A percentile compares a stretch with the other conserved stretches of the same genome.
These are phyloP conservation scores for Jatropha curcas DNA, from an alignment of 345 rosid genomes.

Conservation along the genomic window DNA sequence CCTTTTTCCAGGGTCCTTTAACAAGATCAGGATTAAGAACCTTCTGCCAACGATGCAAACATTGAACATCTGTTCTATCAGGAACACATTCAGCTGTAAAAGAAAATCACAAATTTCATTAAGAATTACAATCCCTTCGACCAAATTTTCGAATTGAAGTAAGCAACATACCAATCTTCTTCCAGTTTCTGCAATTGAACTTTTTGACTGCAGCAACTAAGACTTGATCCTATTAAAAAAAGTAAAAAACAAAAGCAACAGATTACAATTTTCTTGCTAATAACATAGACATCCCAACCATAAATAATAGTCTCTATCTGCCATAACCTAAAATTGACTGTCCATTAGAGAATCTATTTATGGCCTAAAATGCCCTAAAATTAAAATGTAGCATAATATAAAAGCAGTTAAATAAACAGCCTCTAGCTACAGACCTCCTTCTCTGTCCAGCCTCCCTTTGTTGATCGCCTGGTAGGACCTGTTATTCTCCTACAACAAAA, in stretches of 20 bases:
- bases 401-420: not conserved
- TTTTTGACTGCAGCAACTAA: constrained; percentile 31
- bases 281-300: not conserved
- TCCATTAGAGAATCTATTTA: not conserved
- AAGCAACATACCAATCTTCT: constrained; percentile 36
- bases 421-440: constrained; percentile 29
- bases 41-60: constrained; percentile 35
- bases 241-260: not conserved
- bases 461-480: constrained; percentile 35
- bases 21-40: constrained; percentile 32
- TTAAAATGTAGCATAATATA: no score
- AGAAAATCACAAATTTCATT: not conserved
- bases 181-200: constrained; percentile 32
- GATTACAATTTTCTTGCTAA: not conserved
- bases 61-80: constrained; percentile 28
- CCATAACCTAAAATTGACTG: no score
- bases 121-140: no score
- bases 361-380: no score
- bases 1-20: constrained; percentile 29
- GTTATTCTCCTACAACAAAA: constrained; percentile 22
- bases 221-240: constrained; percentile 22
- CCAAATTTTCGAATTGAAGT: no score
- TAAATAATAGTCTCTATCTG: not conserved
- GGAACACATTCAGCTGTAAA: constrained; percentile 27
- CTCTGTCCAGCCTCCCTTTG: constrained; percentile 44